These are phyloP conservation scores for Rhizopogon rudus DNA, from an alignment of 768 basidiomycete genomes.

Conservation along the genomic window DNA sequence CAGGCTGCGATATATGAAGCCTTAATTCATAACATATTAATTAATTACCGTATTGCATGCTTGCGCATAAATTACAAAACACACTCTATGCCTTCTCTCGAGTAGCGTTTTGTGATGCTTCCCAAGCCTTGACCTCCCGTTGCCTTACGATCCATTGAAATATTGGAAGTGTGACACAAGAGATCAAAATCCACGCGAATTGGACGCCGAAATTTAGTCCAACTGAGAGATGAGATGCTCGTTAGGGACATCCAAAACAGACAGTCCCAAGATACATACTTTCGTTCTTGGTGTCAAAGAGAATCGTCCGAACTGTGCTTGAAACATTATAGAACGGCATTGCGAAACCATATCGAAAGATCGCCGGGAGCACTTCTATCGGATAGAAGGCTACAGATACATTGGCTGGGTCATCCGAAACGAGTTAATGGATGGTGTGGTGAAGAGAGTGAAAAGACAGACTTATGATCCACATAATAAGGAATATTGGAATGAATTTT, in stretches of 20 bases:
- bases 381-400: slow-evolving; percentile 56
- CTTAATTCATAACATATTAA: too few relatives aligned
- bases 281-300: slow-evolving; percentile 63
- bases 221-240: slow-evolving; percentile 30
- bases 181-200: slow-evolving; percentile 50
- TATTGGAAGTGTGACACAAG: slow-evolving; percentile 46
- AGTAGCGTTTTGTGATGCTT: neutral
- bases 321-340: slow-evolving; percentile 72
- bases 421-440: neutral
- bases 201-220: slow-evolving; percentile 60
- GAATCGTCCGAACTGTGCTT: slow-evolving; percentile 50
- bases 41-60: too few relatives aligned
- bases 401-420: slow-evolving; percentile 35
- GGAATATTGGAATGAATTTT: slow-evolving; percentile 53
- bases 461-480: slow-evolving; percentile 63
- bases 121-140: slow-evolving; percentile 18
- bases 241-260: neutral
- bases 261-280: slow-evolving; percentile 31
- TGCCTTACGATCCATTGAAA: slow-evolving; percentile 40
- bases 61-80: neutral
- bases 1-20: too few relatives aligned
- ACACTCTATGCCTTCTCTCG: neutral
- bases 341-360: slow-evolving; percentile 66
- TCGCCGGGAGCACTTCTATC: slow-evolving; percentile 47
- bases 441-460: slow-evolving; percentile 13